Evolutionary conservation across 108 stramenopile species (phyloP), one percentile per base, ranked within the genome.

Genomic region (Discostella pseudostelligera): DNA sequence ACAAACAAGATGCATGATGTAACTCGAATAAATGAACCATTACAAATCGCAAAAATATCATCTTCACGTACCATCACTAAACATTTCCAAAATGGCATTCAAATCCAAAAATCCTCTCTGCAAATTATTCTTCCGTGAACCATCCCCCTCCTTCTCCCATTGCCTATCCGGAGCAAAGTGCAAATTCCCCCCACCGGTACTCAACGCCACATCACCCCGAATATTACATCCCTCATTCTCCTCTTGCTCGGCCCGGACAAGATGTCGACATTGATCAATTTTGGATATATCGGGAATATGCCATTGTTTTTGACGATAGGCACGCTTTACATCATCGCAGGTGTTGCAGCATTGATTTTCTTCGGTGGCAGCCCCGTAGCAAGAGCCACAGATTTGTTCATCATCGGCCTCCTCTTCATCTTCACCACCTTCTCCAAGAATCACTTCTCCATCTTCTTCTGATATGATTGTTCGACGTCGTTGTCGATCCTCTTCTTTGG

Each of bases 261-360:
- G 19, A 13, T 61, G 51, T 42, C 54, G 32, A 62, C 95, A 96
- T 62, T 94, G 93, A 0, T 51, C 51, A 24, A 97, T 88, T 0
- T 54, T 54, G 0, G 61, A 16, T 16, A 73, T 10, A 48, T 94
- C 72, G 11, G 59, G 60, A 36, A 99, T 70, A 49, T 78, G 78
- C 98, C 98, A 99, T 11, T 92, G 89, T 56, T 86, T 89, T 11
- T 79, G 59, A 25, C 82, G 80, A 73, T 99, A 99, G 24, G 94
- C 96, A 0, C 86, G 79, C 49, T 88, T 89, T 5, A 99, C 96
- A 47, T 96, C 96, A 29, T 97, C 95, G 61, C 98, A 99, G 0
- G 96, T 94, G 44, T 95, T 81, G 79, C 98, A 99, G 80, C 98
- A 99, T 80, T 97, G 93, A 13, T 74, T 88, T 48, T 87, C 86